Percentiles rank a stretch among this genome's conserved stretches.
Evolutionary conservation across 2,329 filamentous ascomycete genomes (phyloP).

Genomic region (Hypomyces rosellus): DNA sequence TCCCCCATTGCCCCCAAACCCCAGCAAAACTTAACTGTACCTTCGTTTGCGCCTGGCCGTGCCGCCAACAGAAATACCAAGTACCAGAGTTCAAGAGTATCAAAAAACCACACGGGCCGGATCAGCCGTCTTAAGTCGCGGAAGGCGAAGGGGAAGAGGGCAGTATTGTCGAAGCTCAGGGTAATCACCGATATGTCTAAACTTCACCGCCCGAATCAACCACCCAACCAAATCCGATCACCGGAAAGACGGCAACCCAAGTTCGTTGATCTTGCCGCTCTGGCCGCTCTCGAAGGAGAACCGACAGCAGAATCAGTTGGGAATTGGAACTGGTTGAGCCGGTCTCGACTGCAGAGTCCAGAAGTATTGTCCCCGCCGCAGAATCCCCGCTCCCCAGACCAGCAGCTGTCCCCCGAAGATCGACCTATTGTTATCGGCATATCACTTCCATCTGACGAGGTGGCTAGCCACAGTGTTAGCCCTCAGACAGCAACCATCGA

Average conservation of each 20-base stretch:
- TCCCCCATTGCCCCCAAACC: slow-evolving; percentile 2
- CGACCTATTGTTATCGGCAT: slow-evolving; percentile 70
- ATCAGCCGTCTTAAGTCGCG: slow-evolving; percentile 46
- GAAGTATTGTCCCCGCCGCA: slow-evolving; percentile 22
- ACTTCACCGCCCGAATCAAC: slow-evolving; percentile 39
- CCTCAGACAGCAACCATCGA: slow-evolving; percentile 43
- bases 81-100: slow-evolving; percentile 17
- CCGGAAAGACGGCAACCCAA: slow-evolving; percentile 31
- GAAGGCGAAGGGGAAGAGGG: slow-evolving; percentile 44
- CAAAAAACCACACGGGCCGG: slow-evolving; percentile 34
- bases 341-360: slow-evolving; percentile 27
- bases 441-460: slow-evolving; percentile 47
- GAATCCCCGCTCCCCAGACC: slow-evolving; percentile 21
- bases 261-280: slow-evolving; percentile 53
- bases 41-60: slow-evolving; percentile 12
- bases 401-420: slow-evolving; percentile 59
- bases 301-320: slow-evolving; percentile 48
- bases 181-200: slow-evolving; percentile 63
- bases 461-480: slow-evolving; percentile 30
- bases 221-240: slow-evolving; percentile 24
- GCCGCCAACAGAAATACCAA: slow-evolving; percentile 14
- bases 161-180: slow-evolving; percentile 56
- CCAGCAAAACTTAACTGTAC: slow-evolving; percentile 6
- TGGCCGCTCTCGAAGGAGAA: slow-evolving; percentile 53
- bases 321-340: slow-evolving; percentile 51